Percentiles rank a stretch among this genome's conserved stretches.
Evolutionary conservation across 2,329 filamentous ascomycete genomes (phyloP).

Genomic region (Rugonectria rugulosa): DNA sequence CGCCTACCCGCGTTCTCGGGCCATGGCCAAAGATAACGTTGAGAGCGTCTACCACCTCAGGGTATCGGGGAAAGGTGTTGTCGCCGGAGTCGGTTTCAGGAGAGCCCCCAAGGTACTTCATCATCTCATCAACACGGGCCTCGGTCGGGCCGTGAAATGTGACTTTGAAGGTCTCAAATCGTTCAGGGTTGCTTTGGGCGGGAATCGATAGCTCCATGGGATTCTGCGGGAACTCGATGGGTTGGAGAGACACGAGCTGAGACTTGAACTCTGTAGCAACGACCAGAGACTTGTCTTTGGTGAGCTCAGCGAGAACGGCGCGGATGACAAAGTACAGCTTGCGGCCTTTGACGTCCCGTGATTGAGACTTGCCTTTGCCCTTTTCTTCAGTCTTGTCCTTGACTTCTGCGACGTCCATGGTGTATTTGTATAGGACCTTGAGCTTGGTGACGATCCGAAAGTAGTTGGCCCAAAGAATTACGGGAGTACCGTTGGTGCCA

Average conservation of each 20-base stretch:
- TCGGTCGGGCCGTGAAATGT: conserved; percentile 50
- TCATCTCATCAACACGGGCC: conserved; percentile 49
- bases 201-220: conserved; percentile 47
- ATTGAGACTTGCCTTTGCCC: conserved; percentile 15
- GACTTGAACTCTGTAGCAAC: conserved; percentile 60
- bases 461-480: conserved; percentile 63
- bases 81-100: conserved; percentile 45
- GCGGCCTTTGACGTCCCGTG: conserved; percentile 48
- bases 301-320: conserved; percentile 47
- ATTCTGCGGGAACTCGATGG: conserved; percentile 46
- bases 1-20: conserved; percentile 46
- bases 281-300: conserved; percentile 38
- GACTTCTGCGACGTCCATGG: conserved; percentile 46
- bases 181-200: conserved; percentile 41
- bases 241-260: conserved; percentile 51
- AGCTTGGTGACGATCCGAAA: conserved; percentile 53
- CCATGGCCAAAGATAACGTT: conserved; percentile 58
- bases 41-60: conserved; percentile 58
- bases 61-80: conserved; percentile 56
- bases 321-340: conserved; percentile 54
- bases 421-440: conserved; percentile 54
- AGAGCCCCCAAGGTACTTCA: conserved; percentile 55
- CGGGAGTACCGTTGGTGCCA: conserved; percentile 51
- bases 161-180: conserved; percentile 49
- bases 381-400: conserved; percentile 6